Evolutionary conservation across 2,329 filamentous ascomycete species (phyloP).

Genomic region (Pyricularia grisea): DNA sequence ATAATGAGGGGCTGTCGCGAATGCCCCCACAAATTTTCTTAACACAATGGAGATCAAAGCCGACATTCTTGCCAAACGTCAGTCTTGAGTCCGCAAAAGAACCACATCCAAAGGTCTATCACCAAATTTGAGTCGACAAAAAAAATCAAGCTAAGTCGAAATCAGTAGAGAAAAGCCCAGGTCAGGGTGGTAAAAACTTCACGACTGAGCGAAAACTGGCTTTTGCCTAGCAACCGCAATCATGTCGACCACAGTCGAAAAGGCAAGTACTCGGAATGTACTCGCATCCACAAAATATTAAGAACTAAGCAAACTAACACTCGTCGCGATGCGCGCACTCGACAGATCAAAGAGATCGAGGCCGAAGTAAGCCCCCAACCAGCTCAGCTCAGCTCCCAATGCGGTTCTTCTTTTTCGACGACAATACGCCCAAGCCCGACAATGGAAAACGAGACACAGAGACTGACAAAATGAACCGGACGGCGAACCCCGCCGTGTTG

Average conservation of each 20-base stretch:
- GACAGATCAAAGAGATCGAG: conserved; percentile 93
- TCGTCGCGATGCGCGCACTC: conserved; percentile 6
- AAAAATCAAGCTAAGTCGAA: no score
- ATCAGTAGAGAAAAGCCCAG: background rate
- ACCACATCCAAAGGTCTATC: background rate
- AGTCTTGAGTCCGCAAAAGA: background rate
- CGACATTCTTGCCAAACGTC: background rate
- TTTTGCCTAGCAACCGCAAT: conserved; percentile 25
- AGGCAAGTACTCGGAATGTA: conserved; percentile 45
- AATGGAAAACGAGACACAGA: background rate
- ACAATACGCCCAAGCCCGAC: background rate
- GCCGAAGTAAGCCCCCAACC: conserved; percentile 57
- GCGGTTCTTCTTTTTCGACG: background rate
- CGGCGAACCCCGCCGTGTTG: background rate
- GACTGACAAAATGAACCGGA: background rate
- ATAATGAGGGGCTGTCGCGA: background rate
- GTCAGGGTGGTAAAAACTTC: background rate
- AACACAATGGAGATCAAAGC: background rate
- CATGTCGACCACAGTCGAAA: conserved; percentile 97
- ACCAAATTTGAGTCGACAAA: background rate
- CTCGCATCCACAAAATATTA: conserved; percentile 6
- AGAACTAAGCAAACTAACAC: conserved; percentile 19
- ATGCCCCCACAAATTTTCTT: conserved; percentile 2
- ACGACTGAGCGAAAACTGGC: background rate
- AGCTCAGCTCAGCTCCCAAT: conserved; percentile 4